Base-by-base conservation (phyloP, 768 basidiomycete genomes). In the Serendipita indica region DNA sequence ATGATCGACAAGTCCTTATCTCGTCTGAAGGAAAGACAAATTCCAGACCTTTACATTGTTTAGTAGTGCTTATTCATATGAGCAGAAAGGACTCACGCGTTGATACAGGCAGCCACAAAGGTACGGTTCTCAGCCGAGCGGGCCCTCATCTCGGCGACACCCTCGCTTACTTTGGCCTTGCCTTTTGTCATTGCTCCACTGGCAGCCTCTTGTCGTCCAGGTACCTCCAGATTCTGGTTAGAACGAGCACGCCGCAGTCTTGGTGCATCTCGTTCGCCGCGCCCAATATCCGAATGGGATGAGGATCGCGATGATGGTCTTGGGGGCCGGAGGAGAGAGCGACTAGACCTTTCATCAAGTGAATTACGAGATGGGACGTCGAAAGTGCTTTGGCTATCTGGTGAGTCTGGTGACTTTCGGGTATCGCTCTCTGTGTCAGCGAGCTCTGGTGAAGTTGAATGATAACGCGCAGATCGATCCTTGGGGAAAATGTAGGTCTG, bases 401-500 rank as follows among this genome's bases (percentile, higher is more conserved):
- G 41, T 25, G 41, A 18, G 41, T 43, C 41, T n/a, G 41, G 41
- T 7, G 41, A 43, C 41, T 43, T 43, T 25, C n/a, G 18, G 41
- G 27, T n/a, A 27, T 54, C 49, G 32, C 49, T 54, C n/a, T 54
- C 49, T 18, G 32, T 54, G 22, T 54, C 49, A 16, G 3, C 3
- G 32, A 14, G 12, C 14, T 30, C 30, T 16, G 10, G 49, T 10
- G 22, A 54, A 43, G 18, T 43, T 10, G 10, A 10, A 28, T 54
- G 49, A 28, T 54, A 54, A 5, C 49, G 49, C 7, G 32, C 22
- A 54, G 49, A 54, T 10, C 30, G 20, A 28, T 54, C 49, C 49
- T 54, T 54, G 4, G 49, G 49, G 32, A 54, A 92, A 30, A 96
- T 72, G 67, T 97, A 97, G 66, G 88, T 85, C 79, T 89, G 81